Conservation (phyloP, 2,329 filamentous ascomycete genomes). For the Diplodia seriata region DNA sequence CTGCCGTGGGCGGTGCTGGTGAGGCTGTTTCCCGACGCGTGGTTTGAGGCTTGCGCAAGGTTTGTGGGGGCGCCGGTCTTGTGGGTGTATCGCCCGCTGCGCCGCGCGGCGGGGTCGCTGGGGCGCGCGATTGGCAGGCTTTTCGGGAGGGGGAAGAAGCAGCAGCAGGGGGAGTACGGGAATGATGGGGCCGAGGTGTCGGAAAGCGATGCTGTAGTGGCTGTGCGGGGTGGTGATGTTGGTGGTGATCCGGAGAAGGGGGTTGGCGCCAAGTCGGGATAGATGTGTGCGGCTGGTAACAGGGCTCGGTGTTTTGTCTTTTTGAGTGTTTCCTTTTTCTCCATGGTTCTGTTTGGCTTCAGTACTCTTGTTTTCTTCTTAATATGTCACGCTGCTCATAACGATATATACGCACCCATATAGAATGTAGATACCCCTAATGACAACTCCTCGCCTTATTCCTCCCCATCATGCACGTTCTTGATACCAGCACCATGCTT, state of each 20-base stretch:
- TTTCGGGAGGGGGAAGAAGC: constrained; percentile 34
- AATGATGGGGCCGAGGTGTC: constrained; percentile 29
- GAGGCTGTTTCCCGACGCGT: constrained; percentile 78
- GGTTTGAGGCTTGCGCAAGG: constrained; percentile 1
- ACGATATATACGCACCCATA: not conserved
- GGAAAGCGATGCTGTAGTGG: not conserved
- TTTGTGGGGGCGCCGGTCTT: constrained; percentile 41
- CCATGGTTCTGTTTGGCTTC: not conserved
- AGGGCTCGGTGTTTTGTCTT: not conserved
- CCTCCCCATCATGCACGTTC: too few relatives aligned
- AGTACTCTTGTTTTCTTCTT: not conserved
- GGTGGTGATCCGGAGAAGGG: constrained; percentile 23
- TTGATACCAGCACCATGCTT: too few relatives aligned
- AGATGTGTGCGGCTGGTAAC: not conserved
- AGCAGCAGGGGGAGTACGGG: not conserved
- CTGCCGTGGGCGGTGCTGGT: constrained; percentile 83
- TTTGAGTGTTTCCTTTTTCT: not conserved
- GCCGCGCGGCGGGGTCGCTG: constrained; percentile 31
- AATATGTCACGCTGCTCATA: not conserved
- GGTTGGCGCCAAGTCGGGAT: not conserved
- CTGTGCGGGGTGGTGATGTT: not conserved
- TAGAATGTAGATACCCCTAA: not conserved
- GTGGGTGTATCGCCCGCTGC: constrained; percentile 37
- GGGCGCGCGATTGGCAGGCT: constrained; percentile 35
- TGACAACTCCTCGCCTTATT: not conserved